Percentiles rank a stretch among this genome's conserved stretches.
These are phyloP conservation scores for Heterobasidion irregulare DNA, from an alignment of 1,284 basidiomycete species.

Conservation along the genomic window DNA sequence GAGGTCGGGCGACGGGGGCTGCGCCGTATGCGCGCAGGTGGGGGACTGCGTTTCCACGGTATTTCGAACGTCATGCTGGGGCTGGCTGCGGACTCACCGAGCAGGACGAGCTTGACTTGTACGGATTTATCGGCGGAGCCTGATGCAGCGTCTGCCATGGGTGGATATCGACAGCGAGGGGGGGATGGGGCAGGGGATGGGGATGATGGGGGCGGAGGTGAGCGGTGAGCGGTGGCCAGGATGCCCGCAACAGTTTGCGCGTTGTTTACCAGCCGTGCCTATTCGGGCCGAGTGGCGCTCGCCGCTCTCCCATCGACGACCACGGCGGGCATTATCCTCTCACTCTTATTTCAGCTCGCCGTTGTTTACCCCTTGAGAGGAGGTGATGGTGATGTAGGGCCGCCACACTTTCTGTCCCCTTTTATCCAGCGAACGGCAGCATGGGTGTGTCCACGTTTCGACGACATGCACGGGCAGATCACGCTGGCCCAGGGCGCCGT, in stretches of 20 bases:
- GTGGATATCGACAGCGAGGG: constrained; percentile 19
- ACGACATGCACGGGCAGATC: no score
- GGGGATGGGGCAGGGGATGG: constrained; percentile 8
- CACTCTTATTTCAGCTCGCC: constrained; percentile 24
- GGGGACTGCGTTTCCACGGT: neutral
- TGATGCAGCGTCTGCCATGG: constrained; percentile 67
- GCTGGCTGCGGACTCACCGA: constrained; percentile 39
- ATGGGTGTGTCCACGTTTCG: no score
- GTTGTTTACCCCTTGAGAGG: constrained; percentile 24
- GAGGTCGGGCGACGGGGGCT: neutral
- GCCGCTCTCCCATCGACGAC: constrained; percentile 6
- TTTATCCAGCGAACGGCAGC: no score
- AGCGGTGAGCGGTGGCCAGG: neutral
- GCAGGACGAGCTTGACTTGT: constrained; percentile 84
- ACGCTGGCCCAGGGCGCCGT: no score
- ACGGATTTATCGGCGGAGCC: constrained; percentile 75
- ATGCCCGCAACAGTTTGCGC: constrained; percentile 2
- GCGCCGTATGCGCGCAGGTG: neutral
- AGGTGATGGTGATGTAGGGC: constrained; percentile 5
- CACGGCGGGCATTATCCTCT: constrained; percentile 39
- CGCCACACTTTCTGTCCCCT: no score
- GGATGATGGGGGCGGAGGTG: constrained; percentile 1
- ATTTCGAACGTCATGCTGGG: neutral
- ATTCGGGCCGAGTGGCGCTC: neutral
- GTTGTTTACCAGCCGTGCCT: neutral